These are phyloP conservation scores for Daedaleopsis nitida DNA, from an alignment of 768 basidiomycete species.

Conservation along the genomic window DNA sequence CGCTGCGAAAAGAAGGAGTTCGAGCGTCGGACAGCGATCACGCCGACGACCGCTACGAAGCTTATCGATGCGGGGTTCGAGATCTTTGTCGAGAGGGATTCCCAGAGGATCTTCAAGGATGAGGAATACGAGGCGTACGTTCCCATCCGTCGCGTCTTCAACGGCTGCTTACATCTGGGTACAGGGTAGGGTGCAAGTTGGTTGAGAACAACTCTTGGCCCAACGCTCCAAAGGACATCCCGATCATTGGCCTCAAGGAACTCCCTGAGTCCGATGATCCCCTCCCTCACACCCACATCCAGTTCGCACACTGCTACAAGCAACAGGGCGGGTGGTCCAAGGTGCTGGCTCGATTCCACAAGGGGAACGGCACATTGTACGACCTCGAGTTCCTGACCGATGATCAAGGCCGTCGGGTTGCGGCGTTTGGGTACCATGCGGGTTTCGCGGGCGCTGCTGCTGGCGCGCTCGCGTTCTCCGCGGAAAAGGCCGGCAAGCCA, in stretches of 20 bases:
- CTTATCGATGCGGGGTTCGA: slow-evolving; percentile 90
- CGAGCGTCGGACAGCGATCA: slow-evolving; percentile 90
- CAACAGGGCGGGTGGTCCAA: slow-evolving; percentile 89
- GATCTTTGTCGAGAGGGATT: slow-evolving; percentile 89
- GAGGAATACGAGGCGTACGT: slow-evolving; percentile 90
- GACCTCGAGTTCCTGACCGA: slow-evolving; percentile 96
- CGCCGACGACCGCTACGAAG: slow-evolving; percentile 86
- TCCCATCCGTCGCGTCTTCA: background rate
- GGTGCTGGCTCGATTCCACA: slow-evolving; percentile 82
- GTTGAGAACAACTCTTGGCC: slow-evolving; percentile 91
- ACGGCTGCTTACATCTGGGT: background rate
- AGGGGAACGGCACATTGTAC: slow-evolving; percentile 84
- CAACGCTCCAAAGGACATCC: slow-evolving; percentile 65
- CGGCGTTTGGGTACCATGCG: slow-evolving; percentile 97
- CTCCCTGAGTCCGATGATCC: slow-evolving; percentile 82
- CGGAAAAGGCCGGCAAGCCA: slow-evolving; percentile 57
- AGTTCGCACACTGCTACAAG: slow-evolving; percentile 99
- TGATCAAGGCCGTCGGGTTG: slow-evolving; percentile 81
- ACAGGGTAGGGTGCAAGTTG: slow-evolving; percentile 87
- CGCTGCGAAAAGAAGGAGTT: slow-evolving; percentile 97
- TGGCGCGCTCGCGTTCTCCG: slow-evolving; percentile 78
- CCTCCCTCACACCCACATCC: slow-evolving; percentile 92
- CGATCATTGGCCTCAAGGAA: slow-evolving; percentile 96
- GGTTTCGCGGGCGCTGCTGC: slow-evolving; percentile 98
- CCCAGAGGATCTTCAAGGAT: slow-evolving; percentile 93